phyloP scores from a whole-genome alignment of 75 land plant genomes.

The Picea sitchensis region DNA sequence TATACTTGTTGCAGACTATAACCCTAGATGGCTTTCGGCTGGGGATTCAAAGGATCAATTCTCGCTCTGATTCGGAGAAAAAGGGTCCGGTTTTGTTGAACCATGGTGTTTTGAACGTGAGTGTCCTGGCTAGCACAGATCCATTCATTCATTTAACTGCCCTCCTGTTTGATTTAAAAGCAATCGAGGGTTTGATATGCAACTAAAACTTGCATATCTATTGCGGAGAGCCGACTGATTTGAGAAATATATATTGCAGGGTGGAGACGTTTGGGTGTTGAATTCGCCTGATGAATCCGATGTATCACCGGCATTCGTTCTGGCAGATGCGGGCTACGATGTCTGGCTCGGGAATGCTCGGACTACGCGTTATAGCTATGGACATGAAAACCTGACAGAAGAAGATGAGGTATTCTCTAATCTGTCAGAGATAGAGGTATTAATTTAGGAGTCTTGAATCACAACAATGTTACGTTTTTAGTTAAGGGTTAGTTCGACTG shows the following conservation, averaged over 20 bases:
- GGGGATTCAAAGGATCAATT: slow-evolving; percentile 52
- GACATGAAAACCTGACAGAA: slow-evolving; percentile 14
- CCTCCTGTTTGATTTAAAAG: neutral
- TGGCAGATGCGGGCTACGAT: slow-evolving; percentile 41
- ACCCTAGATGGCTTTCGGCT: slow-evolving; percentile 76
- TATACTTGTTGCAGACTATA: slow-evolving; percentile 34
- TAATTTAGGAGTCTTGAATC: too few species aligned
- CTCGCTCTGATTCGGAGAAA: neutral
- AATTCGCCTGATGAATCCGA: slow-evolving; percentile 17
- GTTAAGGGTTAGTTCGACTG: too few species aligned
- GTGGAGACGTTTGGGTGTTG: slow-evolving; percentile 33
- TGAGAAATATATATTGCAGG: slow-evolving; percentile 12
- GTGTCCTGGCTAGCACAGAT: neutral
- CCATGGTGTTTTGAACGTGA: slow-evolving; percentile 56
- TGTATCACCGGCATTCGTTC: slow-evolving; percentile 22
- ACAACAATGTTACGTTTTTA: too few species aligned
- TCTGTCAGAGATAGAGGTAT: too few species aligned
- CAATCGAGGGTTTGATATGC: neutral
- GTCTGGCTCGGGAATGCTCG: slow-evolving; percentile 43
- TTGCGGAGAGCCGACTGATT: neutral
- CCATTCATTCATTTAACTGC: too few species aligned
- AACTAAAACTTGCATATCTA: neutral
- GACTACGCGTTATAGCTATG: slow-evolving; percentile 23
- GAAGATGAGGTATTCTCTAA: neutral
- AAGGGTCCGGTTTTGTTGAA: slow-evolving; percentile 53